Base-by-base conservation (phyloP, 164 flowering plant genomes). In the Berberis thunbergii region DNA sequence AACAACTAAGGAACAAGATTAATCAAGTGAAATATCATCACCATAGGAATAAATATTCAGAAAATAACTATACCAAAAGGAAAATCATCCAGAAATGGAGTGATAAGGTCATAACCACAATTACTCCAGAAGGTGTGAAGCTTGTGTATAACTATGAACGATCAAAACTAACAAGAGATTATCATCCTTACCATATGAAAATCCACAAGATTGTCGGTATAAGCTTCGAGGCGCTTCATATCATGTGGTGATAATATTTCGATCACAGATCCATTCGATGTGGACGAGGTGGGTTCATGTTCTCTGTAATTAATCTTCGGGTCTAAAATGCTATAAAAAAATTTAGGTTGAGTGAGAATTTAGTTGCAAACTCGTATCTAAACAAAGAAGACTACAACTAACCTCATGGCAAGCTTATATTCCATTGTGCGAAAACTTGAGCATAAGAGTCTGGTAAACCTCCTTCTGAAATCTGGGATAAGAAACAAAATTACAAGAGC, bases 401-500 rank as follows among this genome's bases (percentile, higher is more conserved):
- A 91, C 99, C 97, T 95, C 92, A 91, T 83, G 2, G 91, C 87
- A 74, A 95, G 97, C 67, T 83, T 86, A 75, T 77, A 84, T 44
- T 89, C 87, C 94, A 95, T 81, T 9, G 69, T 10, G 10, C 80
- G 78, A 57, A 91, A 95, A 67, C 69, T 71, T 59, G 67, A 60
- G 42, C 70, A 65, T 73, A 88, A 48, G 41, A 78, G 78, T 54
- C 79, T 52, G 26, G 70, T 39, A 76, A 95, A 95, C 69, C 80
- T 81, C 75, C 53, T 54, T 74, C 76, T 83, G 83, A 88, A 95
- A 67, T 81, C 99, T 95, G 82, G 43, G 57, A 46, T 43, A 4
- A 57, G 7, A 10, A 57, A 13, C 4, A 57, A 41, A 54, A 56
- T 60, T 57, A 63, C 2, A 38, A 54, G 13, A 41, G 38, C 3